phyloP scores from a whole-genome alignment of 495 filamentous ascomycete species.

The Emericellopsis terricola region DNA sequence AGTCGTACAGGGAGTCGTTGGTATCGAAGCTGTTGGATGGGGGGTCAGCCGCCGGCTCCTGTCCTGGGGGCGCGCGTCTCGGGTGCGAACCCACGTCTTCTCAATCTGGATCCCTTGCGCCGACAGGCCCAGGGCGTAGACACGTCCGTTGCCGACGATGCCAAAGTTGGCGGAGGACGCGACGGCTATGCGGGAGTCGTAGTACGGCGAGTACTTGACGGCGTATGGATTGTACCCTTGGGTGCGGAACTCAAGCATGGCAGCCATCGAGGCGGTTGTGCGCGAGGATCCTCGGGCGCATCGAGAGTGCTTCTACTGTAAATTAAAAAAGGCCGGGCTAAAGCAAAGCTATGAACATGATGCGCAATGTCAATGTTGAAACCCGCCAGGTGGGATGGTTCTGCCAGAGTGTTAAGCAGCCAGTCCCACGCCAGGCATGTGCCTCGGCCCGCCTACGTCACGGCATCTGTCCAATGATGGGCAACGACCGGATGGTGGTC shows the following conservation, averaged over 20 bases:
- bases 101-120: constrained; percentile 65
- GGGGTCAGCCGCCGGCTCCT: constrained; percentile 4
- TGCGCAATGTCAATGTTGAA: no score
- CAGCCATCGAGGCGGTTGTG: constrained; percentile 14
- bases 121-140: constrained; percentile 67
- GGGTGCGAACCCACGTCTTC: constrained; percentile 33
- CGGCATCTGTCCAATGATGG: no score
- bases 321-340: no score
- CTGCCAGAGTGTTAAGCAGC: no score
- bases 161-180: constrained; percentile 81
- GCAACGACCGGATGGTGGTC: no score
- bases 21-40: constrained; percentile 57
- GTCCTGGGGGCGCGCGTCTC: no score
- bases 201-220: constrained; percentile 95
- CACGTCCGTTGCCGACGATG: constrained; percentile 83
- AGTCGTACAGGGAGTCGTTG: constrained; percentile 88
- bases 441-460: no score
- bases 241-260: constrained; percentile 86
- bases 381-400: no score
- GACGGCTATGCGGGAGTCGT: constrained; percentile 82
- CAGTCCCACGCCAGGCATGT: no score
- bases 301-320: no score
- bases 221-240: constrained; percentile 86
- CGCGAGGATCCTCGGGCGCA: no score
- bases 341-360: no score